A percentile compares a stretch with the other conserved stretches of the same genome.
Evolutionary conservation across 2,329 filamentous ascomycete genomes (phyloP).

Genomic region (Trichophyton simii): DNA sequence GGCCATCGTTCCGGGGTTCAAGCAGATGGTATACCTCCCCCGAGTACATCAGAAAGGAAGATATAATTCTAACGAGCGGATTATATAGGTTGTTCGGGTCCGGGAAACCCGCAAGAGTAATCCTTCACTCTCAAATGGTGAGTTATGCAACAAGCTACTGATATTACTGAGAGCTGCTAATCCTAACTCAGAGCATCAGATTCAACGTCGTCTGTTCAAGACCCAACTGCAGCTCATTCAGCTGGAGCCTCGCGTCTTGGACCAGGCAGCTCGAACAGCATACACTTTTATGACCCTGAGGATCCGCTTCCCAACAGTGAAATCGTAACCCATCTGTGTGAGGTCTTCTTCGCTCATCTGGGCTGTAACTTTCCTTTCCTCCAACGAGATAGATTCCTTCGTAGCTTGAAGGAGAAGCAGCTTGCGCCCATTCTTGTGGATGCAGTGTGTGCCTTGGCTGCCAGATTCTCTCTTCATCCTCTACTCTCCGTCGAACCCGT

Average conservation of each 20-base stretch:
- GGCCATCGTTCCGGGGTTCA: slow-evolving; percentile 81
- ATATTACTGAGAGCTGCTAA: not conserved
- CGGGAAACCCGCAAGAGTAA: slow-evolving; percentile 41
- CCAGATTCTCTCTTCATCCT: slow-evolving; percentile 58
- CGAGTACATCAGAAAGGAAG: not conserved
- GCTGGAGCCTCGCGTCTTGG: slow-evolving; percentile 13
- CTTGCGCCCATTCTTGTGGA: slow-evolving; percentile 78
- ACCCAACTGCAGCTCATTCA: slow-evolving; percentile 20
- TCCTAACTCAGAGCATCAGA: slow-evolving; percentile 16
- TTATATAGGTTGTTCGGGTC: slow-evolving; percentile 36
- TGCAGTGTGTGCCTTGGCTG: slow-evolving; percentile 68
- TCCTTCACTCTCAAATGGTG: slow-evolving; percentile 28
- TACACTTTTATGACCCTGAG: slow-evolving; percentile 65
- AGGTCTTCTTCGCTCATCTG: slow-evolving; percentile 68
- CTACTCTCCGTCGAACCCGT: slow-evolving; percentile 34
- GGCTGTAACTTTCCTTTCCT: slow-evolving; percentile 81
- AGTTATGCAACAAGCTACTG: slow-evolving; percentile 9
- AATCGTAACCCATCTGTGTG: slow-evolving; percentile 62
- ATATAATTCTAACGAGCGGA: not conserved
- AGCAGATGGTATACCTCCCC: slow-evolving; percentile 58
- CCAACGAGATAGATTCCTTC: slow-evolving; percentile 57
- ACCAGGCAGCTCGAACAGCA: slow-evolving; percentile 26
- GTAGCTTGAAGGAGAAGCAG: slow-evolving; percentile 65
- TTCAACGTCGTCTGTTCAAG: slow-evolving; percentile 26
- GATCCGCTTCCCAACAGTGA: slow-evolving; percentile 59